These are phyloP conservation scores for Candida sp. DNA, from an alignment of 1,139 yeast genomes.

Conservation along the genomic window DNA sequence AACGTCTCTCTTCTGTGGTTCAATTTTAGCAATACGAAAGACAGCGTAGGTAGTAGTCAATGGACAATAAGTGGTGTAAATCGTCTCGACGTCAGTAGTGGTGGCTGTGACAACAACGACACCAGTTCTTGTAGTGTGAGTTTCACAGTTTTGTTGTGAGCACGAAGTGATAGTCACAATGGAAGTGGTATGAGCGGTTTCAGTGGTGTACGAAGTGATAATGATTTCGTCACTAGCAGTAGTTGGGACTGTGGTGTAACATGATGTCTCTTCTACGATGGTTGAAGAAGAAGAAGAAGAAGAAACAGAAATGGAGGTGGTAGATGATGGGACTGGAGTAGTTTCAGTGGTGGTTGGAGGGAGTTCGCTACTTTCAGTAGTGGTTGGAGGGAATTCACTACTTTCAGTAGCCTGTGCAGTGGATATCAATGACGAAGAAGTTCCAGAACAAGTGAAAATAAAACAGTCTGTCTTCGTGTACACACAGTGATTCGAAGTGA, in stretches of 20 bases:
- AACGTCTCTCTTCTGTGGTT: neutral
- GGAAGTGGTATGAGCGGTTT: constrained; percentile 10
- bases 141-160: constrained; percentile 14
- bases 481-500: neutral
- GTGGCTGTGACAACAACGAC: constrained; percentile 15
- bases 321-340: neutral
- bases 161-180: constrained; percentile 27
- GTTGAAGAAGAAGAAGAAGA: neutral
- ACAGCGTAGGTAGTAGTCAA: neutral
- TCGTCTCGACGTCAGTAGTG: constrained; percentile 17
- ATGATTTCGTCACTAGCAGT: constrained; percentile 6
- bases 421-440: constrained; percentile 9
- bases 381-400: neutral
- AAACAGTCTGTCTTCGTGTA: neutral
- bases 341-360: neutral
- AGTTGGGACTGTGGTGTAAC: constrained; percentile 6
- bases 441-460: neutral
- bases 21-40: neutral
- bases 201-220: constrained; percentile 4
- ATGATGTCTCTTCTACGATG: neutral
- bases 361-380: neutral
- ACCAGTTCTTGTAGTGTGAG: constrained; percentile 31
- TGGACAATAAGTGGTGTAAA: constrained; percentile 29
- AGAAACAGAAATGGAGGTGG: neutral
- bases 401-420: constrained; percentile 16